Percentiles rank a stretch among this genome's conserved stretches.
Conservation (phyloP, 1,284 basidiomycete species). For the Vanrija humicola region DNA sequence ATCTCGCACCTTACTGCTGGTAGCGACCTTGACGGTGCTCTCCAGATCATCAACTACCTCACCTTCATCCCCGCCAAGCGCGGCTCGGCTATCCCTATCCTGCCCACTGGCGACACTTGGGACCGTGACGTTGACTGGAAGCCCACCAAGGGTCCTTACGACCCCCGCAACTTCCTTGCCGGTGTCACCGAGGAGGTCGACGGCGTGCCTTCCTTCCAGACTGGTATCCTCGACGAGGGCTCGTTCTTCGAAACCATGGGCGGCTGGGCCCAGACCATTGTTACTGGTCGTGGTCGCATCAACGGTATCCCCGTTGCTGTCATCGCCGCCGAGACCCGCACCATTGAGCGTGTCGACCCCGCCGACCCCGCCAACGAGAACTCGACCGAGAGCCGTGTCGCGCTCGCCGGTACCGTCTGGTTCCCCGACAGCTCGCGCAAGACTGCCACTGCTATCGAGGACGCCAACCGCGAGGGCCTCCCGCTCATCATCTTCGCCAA, state of each 20-base stretch:
- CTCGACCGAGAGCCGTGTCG: slow-evolving; percentile 95
- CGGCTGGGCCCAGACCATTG: slow-evolving; percentile 98
- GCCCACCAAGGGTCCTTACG: slow-evolving; percentile 92
- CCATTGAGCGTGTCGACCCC: slow-evolving; percentile 92
- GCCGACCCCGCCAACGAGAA: slow-evolving; percentile 98
- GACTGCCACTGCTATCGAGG: slow-evolving; percentile 98
- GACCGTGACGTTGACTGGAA: slow-evolving; percentile 87
- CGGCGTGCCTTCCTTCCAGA: slow-evolving; percentile 64
- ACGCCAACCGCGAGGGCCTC: slow-evolving; percentile 94
- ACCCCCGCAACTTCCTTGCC: slow-evolving; percentile 96
- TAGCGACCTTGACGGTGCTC: slow-evolving; percentile 91
- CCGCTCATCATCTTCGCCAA: slow-evolving; percentile 99
- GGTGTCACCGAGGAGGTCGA: slow-evolving; percentile 81
- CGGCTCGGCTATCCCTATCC: slow-evolving; percentile 70
- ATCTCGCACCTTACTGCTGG: slow-evolving; percentile 92
- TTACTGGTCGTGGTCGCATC: slow-evolving; percentile 85
- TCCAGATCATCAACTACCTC: slow-evolving; percentile 90
- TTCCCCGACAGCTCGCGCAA: slow-evolving; percentile 99
- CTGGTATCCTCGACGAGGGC: slow-evolving; percentile 94
- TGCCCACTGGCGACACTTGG: slow-evolving; percentile 71
- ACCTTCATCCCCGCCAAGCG: slow-evolving; percentile 80
- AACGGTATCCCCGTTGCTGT: slow-evolving; percentile 97
- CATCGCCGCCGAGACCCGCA: slow-evolving; percentile 86
- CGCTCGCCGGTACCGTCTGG: slow-evolving; percentile 99
- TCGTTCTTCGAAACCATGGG: slow-evolving; percentile 65